These are phyloP conservation scores for Mollisiaceae sp. DNA, from an alignment of 2,329 filamentous ascomycete species.

Conservation along the genomic window DNA sequence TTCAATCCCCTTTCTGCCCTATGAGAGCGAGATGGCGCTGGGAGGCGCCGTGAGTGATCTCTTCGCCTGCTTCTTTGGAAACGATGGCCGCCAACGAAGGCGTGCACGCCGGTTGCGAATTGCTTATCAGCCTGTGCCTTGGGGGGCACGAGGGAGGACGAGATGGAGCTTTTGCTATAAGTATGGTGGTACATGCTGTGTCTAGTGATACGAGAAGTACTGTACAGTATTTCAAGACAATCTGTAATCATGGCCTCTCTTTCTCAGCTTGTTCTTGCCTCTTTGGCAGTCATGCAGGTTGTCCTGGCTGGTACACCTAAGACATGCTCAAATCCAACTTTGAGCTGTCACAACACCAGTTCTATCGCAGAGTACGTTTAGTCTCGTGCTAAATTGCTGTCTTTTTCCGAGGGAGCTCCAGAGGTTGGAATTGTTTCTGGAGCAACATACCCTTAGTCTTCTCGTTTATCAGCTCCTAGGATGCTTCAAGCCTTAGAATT, in stretches of 20 bases:
- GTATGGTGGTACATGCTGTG: slow-evolving; percentile 10
- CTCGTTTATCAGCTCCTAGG: no score
- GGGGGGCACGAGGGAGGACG: slow-evolving; percentile 12
- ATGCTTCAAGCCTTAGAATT: no score
- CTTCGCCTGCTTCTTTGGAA: slow-evolving; percentile 32
- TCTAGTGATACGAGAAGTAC: not conserved
- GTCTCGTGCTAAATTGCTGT: no score
- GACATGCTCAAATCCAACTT: slow-evolving; percentile 35
- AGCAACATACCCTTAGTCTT: no score
- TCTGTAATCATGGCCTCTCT: slow-evolving; percentile 18
- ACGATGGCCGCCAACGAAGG: slow-evolving; percentile 25
- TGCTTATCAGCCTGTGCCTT: slow-evolving; percentile 19
- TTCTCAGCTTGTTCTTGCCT: slow-evolving; percentile 17
- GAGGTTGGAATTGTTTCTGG: no score
- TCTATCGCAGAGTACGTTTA: slow-evolving; percentile 46
- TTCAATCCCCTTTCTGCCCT: slow-evolving; percentile 25
- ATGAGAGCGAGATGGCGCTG: slow-evolving; percentile 21
- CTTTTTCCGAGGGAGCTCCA: no score
- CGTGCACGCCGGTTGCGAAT: slow-evolving; percentile 20
- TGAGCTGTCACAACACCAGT: slow-evolving; percentile 64
- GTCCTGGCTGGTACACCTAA: slow-evolving; percentile 33
- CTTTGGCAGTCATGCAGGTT: slow-evolving; percentile 24
- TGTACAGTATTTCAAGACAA: not conserved
- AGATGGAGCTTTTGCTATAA: slow-evolving; percentile 16
- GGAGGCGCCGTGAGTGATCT: slow-evolving; percentile 15